Evolutionary conservation across 2,329 filamentous ascomycete species (phyloP), one percentile per base, ranked within the genome.

Genomic region (Calonectria pseudoturangicola): DNA sequence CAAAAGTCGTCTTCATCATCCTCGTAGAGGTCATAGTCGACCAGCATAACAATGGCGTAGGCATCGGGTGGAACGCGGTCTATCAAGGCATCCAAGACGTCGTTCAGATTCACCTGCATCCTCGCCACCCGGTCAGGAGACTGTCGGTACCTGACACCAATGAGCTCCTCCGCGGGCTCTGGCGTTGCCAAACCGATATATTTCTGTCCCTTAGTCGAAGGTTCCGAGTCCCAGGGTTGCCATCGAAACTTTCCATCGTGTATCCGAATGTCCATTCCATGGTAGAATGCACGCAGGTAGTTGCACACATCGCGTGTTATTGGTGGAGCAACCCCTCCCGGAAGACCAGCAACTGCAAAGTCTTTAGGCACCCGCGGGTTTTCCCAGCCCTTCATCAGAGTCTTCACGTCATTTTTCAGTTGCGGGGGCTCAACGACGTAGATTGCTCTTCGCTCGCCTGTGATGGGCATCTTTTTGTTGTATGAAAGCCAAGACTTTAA

Each of bases 1-100:
- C 89, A 91, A 77, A 93, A 94, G 25, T 91, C 88, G 72, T 94
- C 92, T 0, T 93, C 89, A 0, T 92, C 90, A 63, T 88, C 87
- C 76, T 93, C 91, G 77, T 91, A 93, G 16, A 93, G 82, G 77
- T 94, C 92, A n/a, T 92, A 88, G 41, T 91, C 83, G 0, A 89
- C 83, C 0, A 93, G 78, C 43, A 94, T 79, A 0, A 92, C 77
- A 1, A 93, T 79, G 0, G 91, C 86, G 71, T 92, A 91, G 0
- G 91, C 92, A 76, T 93, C 89, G 0, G 76, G 64, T 0, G 91
- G 91, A 0, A 93, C 81, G 18, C 89, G 85, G 2, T 82, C 82
- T 2, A 91, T 86, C 0, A 89, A 85, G 0, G 85, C 88, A 74
- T 93, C 91, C 0, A 93, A 84, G 2, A 93, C 83, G 76, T 93